A percentile compares a stretch with the other conserved stretches of the same genome.
These are phyloP conservation scores for Cucurbita pepo DNA, from an alignment of 306 rosid species.

Conservation along the genomic window DNA sequence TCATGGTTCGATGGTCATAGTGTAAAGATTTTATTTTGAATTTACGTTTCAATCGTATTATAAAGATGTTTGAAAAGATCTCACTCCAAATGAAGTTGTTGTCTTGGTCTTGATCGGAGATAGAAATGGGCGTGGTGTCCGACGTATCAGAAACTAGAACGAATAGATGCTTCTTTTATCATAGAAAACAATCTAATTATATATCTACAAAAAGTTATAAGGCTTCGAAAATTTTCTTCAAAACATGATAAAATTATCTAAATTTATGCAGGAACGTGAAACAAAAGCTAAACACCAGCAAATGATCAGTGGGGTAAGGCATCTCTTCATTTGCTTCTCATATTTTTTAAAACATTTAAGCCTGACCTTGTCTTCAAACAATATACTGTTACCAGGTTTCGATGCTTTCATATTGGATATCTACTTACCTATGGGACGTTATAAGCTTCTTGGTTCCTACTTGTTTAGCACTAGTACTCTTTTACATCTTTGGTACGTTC, in stretches of 20 bases:
- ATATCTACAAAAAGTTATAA: no score
- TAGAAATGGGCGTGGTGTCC: no score
- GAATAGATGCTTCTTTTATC: no score
- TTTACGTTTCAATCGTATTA: neutral
- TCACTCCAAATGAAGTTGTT: neutral
- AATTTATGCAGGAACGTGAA: slow-evolving; percentile 81
- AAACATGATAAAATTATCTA: neutral
- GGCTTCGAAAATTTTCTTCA: no score
- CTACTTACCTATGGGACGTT: slow-evolving; percentile 81
- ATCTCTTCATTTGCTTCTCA: slow-evolving; percentile 1
- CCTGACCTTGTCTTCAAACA: neutral
- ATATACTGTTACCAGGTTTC: slow-evolving; percentile 52
- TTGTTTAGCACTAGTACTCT: slow-evolving; percentile 54
- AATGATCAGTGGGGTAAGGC: slow-evolving; percentile 79
- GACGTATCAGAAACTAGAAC: no score
- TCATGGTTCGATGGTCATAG: neutral
- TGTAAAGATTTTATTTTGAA: neutral
- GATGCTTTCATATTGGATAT: slow-evolving; percentile 68
- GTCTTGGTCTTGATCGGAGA: neutral
- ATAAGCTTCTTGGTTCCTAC: slow-evolving; percentile 90
- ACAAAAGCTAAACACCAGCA: slow-evolving; percentile 95
- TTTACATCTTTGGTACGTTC: slow-evolving; percentile 67
- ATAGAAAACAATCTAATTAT: no score
- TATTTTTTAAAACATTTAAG: neutral
- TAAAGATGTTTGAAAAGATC: no score